Base-by-base conservation (phyloP, 805 yeast genomes). In the Candida sphagnicola region DNA sequence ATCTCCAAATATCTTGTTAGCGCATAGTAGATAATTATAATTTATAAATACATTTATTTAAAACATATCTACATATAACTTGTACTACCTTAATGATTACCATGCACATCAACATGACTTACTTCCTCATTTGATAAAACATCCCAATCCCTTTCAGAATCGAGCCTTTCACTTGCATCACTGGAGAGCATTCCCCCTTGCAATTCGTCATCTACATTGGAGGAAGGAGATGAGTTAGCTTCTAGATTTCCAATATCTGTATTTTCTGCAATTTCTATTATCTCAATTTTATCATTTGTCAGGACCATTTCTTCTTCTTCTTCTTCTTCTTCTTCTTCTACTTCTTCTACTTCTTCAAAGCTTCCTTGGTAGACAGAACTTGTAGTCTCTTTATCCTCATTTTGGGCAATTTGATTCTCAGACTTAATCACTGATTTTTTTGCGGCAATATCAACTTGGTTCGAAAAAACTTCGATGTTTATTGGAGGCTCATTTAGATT, bases 171-270 rank as follows among this genome's bases (percentile, higher is more conserved):
- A 17, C 28, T 21, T 12, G 28, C 13, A 29, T 18, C 17, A 15
- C 6, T 4, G 34, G 31, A 17, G n/a, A 35, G 28, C 29, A 26
- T 26, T 13, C 12, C 29, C 15, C 29, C 29, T 10, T 26, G 29
- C 12, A 26, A 26, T 13, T 26, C 15, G 13, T 26, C 29, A n/a
- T 6, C 15, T 8, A 13, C 5, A n/a, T 18, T 17, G 14, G 21
- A 14, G 18, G 38, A 21, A 5, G 41, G 18, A 23, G 18, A 11
- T 11, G 21, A 41, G 5, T 42, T 34, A 19, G 36, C 37, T 15
- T 46, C 47, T 37, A 47, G 50, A 15, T 50, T 53, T 14, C 53
- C 48, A 23, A 59, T 56, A 31, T 49, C 55, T 1, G 54, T 57
- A 15, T 13, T 23, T 11, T 38, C 15, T 23, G 17, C 8, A 18